Percentiles rank a stretch among this genome's conserved stretches.
Conservation (phyloP, 371 early-diverging fungal species). For the Coemansia sp. region DNA sequence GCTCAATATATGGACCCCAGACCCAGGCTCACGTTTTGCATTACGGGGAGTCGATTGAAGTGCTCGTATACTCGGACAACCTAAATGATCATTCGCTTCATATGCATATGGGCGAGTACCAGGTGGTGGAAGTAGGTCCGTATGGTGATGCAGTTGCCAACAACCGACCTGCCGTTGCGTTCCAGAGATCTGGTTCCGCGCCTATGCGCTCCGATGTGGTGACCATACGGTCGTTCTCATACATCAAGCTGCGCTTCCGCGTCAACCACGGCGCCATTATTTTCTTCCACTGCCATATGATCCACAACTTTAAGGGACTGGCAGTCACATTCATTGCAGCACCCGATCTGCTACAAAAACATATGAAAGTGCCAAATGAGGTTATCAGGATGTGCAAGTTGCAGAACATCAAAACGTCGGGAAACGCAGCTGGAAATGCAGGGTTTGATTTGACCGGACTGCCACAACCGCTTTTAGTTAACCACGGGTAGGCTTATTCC, state of each 20-base stretch:
- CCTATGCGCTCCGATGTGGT: constrained; percentile 70
- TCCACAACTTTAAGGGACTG: not conserved
- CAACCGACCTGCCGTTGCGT: not conserved
- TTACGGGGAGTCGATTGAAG: constrained; percentile 58
- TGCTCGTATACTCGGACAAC: constrained; percentile 68
- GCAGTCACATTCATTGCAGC: constrained; percentile 66
- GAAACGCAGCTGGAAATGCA: constrained; percentile 61
- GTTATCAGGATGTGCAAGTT: constrained; percentile 57
- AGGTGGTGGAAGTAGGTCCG: constrained; percentile 61
- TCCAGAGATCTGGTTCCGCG: constrained; percentile 21
- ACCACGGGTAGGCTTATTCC: no score
- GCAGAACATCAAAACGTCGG: constrained; percentile 56
- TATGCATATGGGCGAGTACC: constrained; percentile 80
- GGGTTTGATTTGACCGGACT: no score
- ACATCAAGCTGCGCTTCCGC: constrained; percentile 63
- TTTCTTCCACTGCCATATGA: constrained; percentile 1
- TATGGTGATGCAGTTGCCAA: constrained; percentile 4
- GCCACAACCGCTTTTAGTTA: no score
- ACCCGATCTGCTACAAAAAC: constrained; percentile 59
- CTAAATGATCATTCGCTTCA: constrained; percentile 74
- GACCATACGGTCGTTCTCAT: constrained; percentile 57
- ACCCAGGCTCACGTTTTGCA: constrained; percentile 40
- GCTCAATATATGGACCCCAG: constrained; percentile 62
- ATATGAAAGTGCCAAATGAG: constrained; percentile 52
- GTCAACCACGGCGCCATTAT: constrained; percentile 71